phyloP scores from a whole-genome alignment of 1,284 basidiomycete genomes.

The Austropuccinia psidii region DNA sequence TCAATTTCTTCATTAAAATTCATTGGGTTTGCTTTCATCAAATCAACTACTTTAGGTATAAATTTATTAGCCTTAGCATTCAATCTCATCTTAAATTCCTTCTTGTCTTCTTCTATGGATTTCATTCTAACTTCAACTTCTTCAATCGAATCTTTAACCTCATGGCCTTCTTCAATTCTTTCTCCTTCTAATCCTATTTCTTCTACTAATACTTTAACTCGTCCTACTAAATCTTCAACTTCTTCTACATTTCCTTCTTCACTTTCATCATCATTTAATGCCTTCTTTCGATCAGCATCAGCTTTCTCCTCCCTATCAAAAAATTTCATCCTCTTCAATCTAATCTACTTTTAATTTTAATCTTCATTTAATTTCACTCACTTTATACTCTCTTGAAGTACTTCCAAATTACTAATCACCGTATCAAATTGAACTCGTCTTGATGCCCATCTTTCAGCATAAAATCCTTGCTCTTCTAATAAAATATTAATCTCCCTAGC shows the following conservation, averaged over 20 bases:
- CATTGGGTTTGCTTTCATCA: neutral
- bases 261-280: slow-evolving; percentile 29
- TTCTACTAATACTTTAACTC: neutral
- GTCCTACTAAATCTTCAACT: too few relatives aligned
- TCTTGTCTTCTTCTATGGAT: neutral
- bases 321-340: too few relatives aligned
- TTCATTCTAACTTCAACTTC: too few relatives aligned
- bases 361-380: neutral
- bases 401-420: slow-evolving; percentile 27
- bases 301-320: slow-evolving; percentile 30
- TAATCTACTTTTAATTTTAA: too few relatives aligned
- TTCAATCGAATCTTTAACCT: neutral
- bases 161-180: neutral
- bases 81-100: neutral
- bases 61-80: neutral
- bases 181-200: neutral
- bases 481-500: slow-evolving; percentile 21
- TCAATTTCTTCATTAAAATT: neutral
- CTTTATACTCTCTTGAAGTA: slow-evolving; percentile 31
- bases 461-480: slow-evolving; percentile 27
- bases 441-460: slow-evolving; percentile 28
- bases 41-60: neutral
- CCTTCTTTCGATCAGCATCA: slow-evolving; percentile 35
- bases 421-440: slow-evolving; percentile 29
- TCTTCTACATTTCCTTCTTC: slow-evolving; percentile 18